Percentiles rank a stretch among this genome's conserved stretches.
These are phyloP conservation scores for Fagopyrum homotropicum DNA, from an alignment of 148 eudicot genomes.

Conservation along the genomic window DNA sequence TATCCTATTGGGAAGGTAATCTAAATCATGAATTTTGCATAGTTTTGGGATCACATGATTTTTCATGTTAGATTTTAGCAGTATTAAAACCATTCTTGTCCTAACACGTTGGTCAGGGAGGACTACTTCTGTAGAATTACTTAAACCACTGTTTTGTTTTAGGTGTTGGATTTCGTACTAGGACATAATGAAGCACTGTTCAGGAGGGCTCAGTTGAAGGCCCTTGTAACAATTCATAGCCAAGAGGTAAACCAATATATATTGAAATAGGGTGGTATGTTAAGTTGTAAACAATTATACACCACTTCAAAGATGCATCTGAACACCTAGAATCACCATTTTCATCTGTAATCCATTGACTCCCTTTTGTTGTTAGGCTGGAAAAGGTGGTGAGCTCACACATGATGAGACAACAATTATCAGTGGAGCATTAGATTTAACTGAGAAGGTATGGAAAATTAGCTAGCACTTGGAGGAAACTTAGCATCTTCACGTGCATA, in stretches of 20 bases:
- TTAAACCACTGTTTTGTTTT: conserved; percentile 15
- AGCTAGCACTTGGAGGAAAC: neutral
- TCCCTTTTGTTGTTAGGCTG: conserved; percentile 25
- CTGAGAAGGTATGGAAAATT: conserved; percentile 33
- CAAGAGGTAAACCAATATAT: conserved; percentile 58
- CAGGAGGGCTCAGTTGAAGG: conserved; percentile 89
- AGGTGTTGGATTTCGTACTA: conserved; percentile 70
- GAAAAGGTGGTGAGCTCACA: conserved; percentile 45
- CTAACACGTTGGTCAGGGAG: neutral
- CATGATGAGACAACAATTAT: conserved; percentile 46
- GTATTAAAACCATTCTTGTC: neutral
- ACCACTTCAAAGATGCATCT: neutral
- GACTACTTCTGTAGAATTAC: neutral
- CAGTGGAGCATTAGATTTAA: conserved; percentile 46
- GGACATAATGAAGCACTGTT: conserved; percentile 76
- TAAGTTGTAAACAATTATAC: neutral
- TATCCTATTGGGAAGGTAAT: conserved; percentile 90
- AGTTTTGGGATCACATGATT: neutral
- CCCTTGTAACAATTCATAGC: conserved; percentile 83
- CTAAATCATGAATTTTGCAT: neutral
- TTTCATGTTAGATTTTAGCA: neutral
- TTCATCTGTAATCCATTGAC: neutral
- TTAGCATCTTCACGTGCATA: neutral
- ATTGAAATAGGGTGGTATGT: neutral
- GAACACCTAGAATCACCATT: neutral